phyloP scores from a whole-genome alignment of 2,329 filamentous ascomycete species.

The Diaporthe sp. region DNA sequence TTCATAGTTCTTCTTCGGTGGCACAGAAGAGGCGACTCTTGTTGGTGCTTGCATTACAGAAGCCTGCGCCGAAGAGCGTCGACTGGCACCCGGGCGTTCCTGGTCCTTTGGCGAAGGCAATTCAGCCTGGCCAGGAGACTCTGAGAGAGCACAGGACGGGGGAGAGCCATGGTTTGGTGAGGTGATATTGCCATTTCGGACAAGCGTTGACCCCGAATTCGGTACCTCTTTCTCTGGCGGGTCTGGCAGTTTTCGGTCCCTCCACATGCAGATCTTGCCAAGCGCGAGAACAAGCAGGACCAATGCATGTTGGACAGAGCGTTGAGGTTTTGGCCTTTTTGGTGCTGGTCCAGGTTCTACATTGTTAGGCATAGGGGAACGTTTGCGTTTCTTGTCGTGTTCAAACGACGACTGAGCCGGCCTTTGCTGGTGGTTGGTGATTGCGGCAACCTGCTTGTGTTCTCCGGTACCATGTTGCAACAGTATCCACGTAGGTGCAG shows the following conservation, averaged over 20 bases:
- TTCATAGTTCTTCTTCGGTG: constrained; percentile 74
- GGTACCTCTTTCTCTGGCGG: constrained; percentile 58
- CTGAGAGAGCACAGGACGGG: constrained; percentile 55
- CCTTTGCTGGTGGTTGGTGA: constrained; percentile 29
- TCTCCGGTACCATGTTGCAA: constrained; percentile 40
- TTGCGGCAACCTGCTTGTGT: constrained; percentile 34
- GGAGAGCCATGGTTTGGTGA: constrained; percentile 68
- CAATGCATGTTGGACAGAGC: constrained; percentile 82
- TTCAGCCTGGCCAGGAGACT: constrained; percentile 53
- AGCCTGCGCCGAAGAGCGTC: constrained; percentile 62
- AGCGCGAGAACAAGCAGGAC: constrained; percentile 86
- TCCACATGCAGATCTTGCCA: constrained; percentile 79
- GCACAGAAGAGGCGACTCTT: constrained; percentile 41
- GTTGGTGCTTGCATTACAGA: constrained; percentile 29
- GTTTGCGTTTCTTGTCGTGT: constrained; percentile 63
- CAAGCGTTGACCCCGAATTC: constrained; percentile 50
- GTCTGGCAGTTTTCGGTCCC: constrained; percentile 63
- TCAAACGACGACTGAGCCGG: constrained; percentile 37
- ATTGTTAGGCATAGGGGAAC: constrained; percentile 57
- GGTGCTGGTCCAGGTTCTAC: constrained; percentile 42
- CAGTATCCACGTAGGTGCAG: too few relatives aligned
- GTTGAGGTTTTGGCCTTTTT: constrained; percentile 63
- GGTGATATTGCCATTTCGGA: constrained; percentile 61
- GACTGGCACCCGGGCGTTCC: constrained; percentile 56
- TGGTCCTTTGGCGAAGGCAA: constrained; percentile 63